Percentiles rank a stretch among this genome's conserved stretches.
Evolutionary conservation across 2,329 filamentous ascomycete species (phyloP).

Genomic region (Cercospora berteroae): DNA sequence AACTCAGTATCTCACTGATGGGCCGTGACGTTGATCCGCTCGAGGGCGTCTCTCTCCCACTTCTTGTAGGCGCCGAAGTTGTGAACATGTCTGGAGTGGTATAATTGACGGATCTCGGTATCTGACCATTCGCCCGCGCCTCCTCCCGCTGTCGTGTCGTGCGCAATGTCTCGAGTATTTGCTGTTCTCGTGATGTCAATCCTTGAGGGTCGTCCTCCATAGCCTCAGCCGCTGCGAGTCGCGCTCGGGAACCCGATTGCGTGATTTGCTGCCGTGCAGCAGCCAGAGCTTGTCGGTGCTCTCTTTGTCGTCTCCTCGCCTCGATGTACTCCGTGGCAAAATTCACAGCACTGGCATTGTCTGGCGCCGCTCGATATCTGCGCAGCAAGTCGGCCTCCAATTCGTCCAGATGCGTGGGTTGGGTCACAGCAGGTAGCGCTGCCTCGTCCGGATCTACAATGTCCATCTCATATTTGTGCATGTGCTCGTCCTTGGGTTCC

Average conservation of each 20-base stretch:
- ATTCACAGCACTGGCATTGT: slow-evolving; percentile 41
- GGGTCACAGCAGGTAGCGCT: slow-evolving; percentile 5
- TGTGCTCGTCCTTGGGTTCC: slow-evolving; percentile 55
- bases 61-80: slow-evolving; percentile 8
- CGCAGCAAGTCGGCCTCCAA: slow-evolving; percentile 47
- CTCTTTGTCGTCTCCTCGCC: slow-evolving; percentile 38
- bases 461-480: slow-evolving; percentile 51
- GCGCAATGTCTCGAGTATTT: slow-evolving; percentile 47
- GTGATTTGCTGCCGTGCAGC: slow-evolving; percentile 12
- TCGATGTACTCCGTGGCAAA: slow-evolving; percentile 47
- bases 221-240: slow-evolving; percentile 2
- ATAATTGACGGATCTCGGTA: slow-evolving; percentile 46
- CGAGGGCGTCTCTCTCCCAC: slow-evolving; percentile 18
- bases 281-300: slow-evolving; percentile 38
- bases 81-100: slow-evolving; percentile 37
- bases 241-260: slow-evolving; percentile 9
- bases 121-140: slow-evolving; percentile 38
- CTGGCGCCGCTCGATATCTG: slow-evolving; percentile 43
- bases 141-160: slow-evolving; percentile 46
- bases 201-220: slow-evolving; percentile 45
- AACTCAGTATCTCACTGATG: slow-evolving; percentile 30
- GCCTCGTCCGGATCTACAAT: slow-evolving; percentile 41
- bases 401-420: slow-evolving; percentile 43
- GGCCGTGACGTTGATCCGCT: slow-evolving; percentile 23
- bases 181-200: slow-evolving; percentile 46